Evolutionary conservation across 2,329 filamentous ascomycete species (phyloP).

Genomic region (Fusarium agapanthi): DNA sequence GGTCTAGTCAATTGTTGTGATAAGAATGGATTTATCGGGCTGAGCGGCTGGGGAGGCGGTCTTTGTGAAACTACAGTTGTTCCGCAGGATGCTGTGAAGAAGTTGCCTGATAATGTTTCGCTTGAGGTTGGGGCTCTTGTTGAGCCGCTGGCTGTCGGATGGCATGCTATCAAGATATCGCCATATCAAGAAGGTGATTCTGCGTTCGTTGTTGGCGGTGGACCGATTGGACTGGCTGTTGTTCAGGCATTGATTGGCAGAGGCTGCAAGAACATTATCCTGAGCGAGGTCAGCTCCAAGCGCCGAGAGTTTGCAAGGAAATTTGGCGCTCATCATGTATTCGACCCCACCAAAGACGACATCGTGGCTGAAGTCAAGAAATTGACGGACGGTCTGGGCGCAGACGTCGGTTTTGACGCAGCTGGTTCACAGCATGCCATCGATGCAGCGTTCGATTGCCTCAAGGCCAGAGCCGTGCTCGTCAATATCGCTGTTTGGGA

Average conservation of each 20-base stretch:
- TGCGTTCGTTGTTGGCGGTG: slow-evolving; percentile 6
- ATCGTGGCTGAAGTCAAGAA: slow-evolving; percentile 13
- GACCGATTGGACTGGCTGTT: slow-evolving; percentile 13
- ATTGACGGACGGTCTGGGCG: neutral
- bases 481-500: slow-evolving; percentile 22
- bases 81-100: slow-evolving; percentile 10
- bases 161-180: slow-evolving; percentile 11
- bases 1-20: slow-evolving; percentile 10
- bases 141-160: slow-evolving; percentile 7
- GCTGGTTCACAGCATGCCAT: slow-evolving; percentile 9
- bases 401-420: slow-evolving; percentile 15
- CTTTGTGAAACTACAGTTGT: neutral
- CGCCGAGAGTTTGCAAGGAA: slow-evolving; percentile 16
- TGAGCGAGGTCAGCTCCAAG: slow-evolving; percentile 10
- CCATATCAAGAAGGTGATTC: slow-evolving; percentile 4
- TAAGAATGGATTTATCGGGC: neutral
- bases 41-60: slow-evolving; percentile 19
- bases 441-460: slow-evolving; percentile 6
- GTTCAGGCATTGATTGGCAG: neutral
- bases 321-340: slow-evolving; percentile 11
- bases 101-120: slow-evolving; percentile 6
- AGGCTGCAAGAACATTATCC: slow-evolving; percentile 17
- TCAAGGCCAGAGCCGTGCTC: slow-evolving; percentile 1
- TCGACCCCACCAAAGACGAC: slow-evolving; percentile 16
- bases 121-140: slow-evolving; percentile 8